Base-by-base conservation (phyloP, 140 eudicot genomes). In the Anethum foeniculum region DNA sequence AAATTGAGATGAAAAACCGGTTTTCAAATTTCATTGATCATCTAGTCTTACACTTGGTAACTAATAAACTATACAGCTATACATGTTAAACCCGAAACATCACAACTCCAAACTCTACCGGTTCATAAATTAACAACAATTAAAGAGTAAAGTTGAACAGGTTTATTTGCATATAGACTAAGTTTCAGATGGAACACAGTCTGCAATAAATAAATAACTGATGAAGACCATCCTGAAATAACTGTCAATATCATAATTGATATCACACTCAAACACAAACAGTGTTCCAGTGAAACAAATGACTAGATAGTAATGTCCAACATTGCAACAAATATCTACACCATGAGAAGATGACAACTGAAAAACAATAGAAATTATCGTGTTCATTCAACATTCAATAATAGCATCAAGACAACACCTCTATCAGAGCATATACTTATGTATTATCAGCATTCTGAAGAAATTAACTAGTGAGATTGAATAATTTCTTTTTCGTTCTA, bases 141-240 rank as follows among this genome's bases (percentile, higher is more conserved):
- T 15, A 38, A 34, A 28, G 21, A 68, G 75, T 69, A 34, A 69
- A 69, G 75, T 39, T 30, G 47, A 69, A 34, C n/a, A 69, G 8
- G 71, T 27, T 2, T 21, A 36, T 1, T 71, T 21, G 49, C n/a
- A 39, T 11, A 7, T 27, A 43, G 47, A 8, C 77, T 41, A 41
- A 43, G 27, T 43, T 73, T 32, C 58, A 43, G 30, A 19, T 72
- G 51, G 15, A 64, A 18, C 38, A 27, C 6, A 44, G 56, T n/a
- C 77, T 23, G 77, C 21, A 41, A 41, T 73, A 74, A 41, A 23
- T 43, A 74, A 74, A 51, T 23, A 25, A 74, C 77, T 43, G 36
- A n/a, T 23, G 30, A 44, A 23, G 27, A 34, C n/a, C 8, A 71
- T 14, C 39, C n/a, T 32, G 23, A 47, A 47, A 47, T 12, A 12